Evolutionary conservation across 257 asterid species (phyloP), one percentile per base, ranked within the genome.

Genomic region (Lavandula angustifolia): DNA sequence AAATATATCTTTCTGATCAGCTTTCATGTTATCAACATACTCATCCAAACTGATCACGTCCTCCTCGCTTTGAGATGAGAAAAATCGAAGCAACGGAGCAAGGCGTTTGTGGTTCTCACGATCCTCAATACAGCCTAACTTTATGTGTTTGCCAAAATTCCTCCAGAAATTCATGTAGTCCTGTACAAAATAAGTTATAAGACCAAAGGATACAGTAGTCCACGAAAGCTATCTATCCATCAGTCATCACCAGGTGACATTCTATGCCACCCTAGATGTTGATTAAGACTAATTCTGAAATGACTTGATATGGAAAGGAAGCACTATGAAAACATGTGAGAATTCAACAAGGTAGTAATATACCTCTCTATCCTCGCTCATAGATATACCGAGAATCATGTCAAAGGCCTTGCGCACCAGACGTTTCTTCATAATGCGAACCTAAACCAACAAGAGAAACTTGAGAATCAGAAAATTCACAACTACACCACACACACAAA

Each of bases 351-450:
- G 42, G 50, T 29, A 42, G 40, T 71, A 41, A 53, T 57, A 54
- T 86, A 94, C 99, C 11, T 90, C 92, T 86, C 35, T 83, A 49
- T 86, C 74, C 42, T 90, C 99, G 32, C 99, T 94, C 90, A 87
- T 64, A 17, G 95, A 68, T 75, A 94, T 90, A 73, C 98, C 99
- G 67, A 80, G 80, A 82, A 94, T 94, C 96, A 90, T 94, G 61
- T 94, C 99, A 77, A 90, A 94, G 8, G 99, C 98, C 84, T 94
- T 94, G 70, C 98, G 91, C 75, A 94, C 99, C 96, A 94, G 67
- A 41, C 99, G 95, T 75, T 90, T 94, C 81, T 73, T 86, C 99
- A 94, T 94, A 68, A 94, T 84, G 37, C 98, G 95, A 55, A 94
- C 94, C 99, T 94, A 71, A 70, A 14, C 71, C 47, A 63, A 44